Evolutionary conservation across 2,329 filamentous ascomycete genomes (phyloP), one percentile per base, ranked within the genome.

Genomic region (Penicillium sp.): DNA sequence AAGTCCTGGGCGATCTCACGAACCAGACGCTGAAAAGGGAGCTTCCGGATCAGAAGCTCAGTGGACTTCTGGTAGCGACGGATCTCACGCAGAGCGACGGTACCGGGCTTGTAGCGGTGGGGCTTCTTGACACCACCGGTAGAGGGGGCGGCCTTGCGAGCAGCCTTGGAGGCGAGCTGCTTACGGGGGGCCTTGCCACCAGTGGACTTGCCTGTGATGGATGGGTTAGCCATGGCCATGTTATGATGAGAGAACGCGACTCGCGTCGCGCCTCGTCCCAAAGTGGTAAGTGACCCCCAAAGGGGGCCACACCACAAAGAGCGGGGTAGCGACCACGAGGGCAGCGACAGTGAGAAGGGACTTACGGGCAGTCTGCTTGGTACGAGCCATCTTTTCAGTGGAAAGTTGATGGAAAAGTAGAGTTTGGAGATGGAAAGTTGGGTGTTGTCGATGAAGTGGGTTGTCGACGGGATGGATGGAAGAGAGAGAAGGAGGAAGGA

Each of bases 131-230:
- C 86, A 83, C 86, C 86, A 64, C 91, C 93, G 71, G 93, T 97
- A 51, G 89, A 95, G 60, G 93, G 93, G 48, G 93, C 91, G 63
- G 85, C 89, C 84, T 98, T 98, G 78, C 93, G 90, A 65, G 93
- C 91, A 58, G 91, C 93, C 87, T 96, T 96, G 80, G 90, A 95
- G 63, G 91, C 91, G 67, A 97, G 89, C 83, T 96, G 90, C 87
- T 98, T 98, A 75, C 80, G 78, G 59, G 80, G 80, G 64, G 80
- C 80, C 73, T 84, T 84, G 76, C 80, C 80, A 81, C 80, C 80
- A 69, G 79, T 82, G 68, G 78, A 81, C 76, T 95, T 85, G 72
- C 81, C 80, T 81, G 63, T 69, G 30, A 9, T 32, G 44, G 17
- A 38, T 51, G 35, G 10, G 51, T 60, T 50, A 63, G 60, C 54